Evolutionary conservation across 83 land plant genomes (phyloP).

Genomic region (Picea engelmannii): DNA sequence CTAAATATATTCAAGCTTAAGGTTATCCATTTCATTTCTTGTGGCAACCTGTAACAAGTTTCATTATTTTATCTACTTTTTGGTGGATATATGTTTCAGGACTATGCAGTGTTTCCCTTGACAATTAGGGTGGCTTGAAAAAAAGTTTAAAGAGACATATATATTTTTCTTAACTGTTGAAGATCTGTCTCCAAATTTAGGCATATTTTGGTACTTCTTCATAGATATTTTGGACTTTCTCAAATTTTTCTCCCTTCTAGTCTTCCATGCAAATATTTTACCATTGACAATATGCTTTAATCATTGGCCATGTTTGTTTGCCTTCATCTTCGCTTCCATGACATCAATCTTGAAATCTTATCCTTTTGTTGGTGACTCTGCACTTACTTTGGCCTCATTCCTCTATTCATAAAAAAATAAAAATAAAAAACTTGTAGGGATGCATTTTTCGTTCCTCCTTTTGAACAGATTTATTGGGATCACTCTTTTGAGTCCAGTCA

Average conservation of each 20-base stretch:
- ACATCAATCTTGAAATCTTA: constrained; percentile 85
- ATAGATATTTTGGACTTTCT: too few relatives aligned
- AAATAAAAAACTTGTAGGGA: constrained; percentile 60
- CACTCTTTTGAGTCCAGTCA: constrained; percentile 84
- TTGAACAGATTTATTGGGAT: constrained; percentile 75
- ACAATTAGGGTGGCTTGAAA: constrained; percentile 46
- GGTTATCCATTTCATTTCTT: constrained; percentile 20
- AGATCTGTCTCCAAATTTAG: constrained; percentile 92
- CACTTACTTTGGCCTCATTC: constrained; percentile 67
- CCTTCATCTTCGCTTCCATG: constrained; percentile 68
- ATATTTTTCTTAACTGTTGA: constrained; percentile 79
- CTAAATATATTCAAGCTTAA: neutral
- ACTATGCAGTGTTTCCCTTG: constrained; percentile 59
- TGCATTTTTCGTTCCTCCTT: constrained; percentile 72
- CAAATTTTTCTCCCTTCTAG: constrained; percentile 88
- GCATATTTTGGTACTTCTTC: constrained; percentile 94
- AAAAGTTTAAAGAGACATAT: constrained; percentile 79
- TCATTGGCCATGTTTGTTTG: constrained; percentile 83
- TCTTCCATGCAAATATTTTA: constrained; percentile 83
- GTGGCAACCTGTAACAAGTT: constrained; percentile 40
- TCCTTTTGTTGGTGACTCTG: constrained; percentile 86
- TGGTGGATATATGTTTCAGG: constrained; percentile 66
- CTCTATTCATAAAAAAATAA: constrained; percentile 48
- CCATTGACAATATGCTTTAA: constrained; percentile 81
- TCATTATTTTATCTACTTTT: constrained; percentile 57